Conservation (phyloP, 2,329 filamentous ascomycete species). For the Plenodomus lindquistii region DNA sequence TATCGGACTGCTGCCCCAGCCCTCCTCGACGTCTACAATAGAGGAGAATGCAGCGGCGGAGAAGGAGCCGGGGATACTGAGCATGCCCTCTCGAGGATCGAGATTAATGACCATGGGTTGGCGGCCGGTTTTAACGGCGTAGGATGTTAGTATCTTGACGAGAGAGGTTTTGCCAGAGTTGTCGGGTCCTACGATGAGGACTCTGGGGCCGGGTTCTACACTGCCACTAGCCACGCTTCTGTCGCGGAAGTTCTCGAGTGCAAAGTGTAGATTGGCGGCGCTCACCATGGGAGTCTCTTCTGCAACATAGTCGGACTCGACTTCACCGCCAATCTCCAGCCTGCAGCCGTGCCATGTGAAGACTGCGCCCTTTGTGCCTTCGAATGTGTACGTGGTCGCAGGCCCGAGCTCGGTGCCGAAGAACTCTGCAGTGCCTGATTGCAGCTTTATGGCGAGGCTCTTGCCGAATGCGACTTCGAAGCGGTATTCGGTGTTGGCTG, state of each 20-base stretch:
- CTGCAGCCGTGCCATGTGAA: constrained; percentile 91
- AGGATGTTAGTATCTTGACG: constrained; percentile 75
- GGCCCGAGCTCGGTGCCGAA: constrained; percentile 92
- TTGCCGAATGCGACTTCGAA: constrained; percentile 46
- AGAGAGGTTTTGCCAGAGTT: constrained; percentile 83
- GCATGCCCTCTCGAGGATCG: constrained; percentile 71
- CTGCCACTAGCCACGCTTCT: constrained; percentile 52
- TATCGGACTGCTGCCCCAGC: constrained; percentile 88
- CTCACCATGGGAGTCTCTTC: constrained; percentile 81
- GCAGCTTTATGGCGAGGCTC: constrained; percentile 58
- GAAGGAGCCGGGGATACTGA: constrained; percentile 69
- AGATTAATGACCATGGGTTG: constrained; percentile 84
- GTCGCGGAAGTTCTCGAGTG: constrained; percentile 73
- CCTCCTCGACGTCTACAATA: constrained; percentile 84
- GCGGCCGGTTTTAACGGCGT: constrained; percentile 72
- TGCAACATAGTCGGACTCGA: constrained; percentile 68
- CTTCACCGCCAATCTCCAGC: constrained; percentile 75
- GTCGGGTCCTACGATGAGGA: constrained; percentile 79
- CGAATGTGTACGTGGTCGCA: constrained; percentile 78
- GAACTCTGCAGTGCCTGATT: constrained; percentile 84
- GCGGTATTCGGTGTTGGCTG: constrained; percentile 52
- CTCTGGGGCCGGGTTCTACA: constrained; percentile 68
- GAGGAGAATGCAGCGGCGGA: constrained; percentile 86
- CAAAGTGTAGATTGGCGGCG: constrained; percentile 85
- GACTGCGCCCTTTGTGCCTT: constrained; percentile 81